Evolutionary conservation across 2,329 filamentous ascomycete species (phyloP).

Genomic region (Macrophomina tecta): DNA sequence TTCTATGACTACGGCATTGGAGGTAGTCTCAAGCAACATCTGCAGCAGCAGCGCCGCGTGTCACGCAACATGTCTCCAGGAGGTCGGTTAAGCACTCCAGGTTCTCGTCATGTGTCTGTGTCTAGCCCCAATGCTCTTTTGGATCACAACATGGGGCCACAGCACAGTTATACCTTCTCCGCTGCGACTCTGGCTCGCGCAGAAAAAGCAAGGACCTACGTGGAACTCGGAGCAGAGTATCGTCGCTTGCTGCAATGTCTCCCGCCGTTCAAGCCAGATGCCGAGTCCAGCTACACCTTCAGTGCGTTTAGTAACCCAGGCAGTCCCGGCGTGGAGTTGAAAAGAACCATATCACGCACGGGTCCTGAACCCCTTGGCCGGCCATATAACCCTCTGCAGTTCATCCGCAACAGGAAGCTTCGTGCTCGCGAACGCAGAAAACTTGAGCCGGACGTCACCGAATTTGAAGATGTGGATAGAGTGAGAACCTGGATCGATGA

Average conservation of each 20-base stretch:
- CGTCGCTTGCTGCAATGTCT: conserved; percentile 78
- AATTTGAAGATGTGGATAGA: conserved; percentile 74
- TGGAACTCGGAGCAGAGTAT: conserved; percentile 88
- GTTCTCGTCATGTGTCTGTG: conserved; percentile 37
- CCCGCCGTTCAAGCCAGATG: conserved; percentile 69
- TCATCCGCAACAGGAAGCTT: conserved; percentile 87
- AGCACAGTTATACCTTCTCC: conserved; percentile 69
- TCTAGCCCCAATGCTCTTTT: conserved; percentile 13
- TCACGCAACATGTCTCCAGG: conserved; percentile 68
- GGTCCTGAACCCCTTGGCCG: conserved; percentile 63
- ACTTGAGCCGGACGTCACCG: conserved; percentile 76
- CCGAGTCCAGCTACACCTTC: conserved; percentile 46
- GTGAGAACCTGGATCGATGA: conserved; percentile 80
- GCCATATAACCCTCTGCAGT: conserved; percentile 88
- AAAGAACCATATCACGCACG: conserved; percentile 45
- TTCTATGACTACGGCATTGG: conserved; percentile 53
- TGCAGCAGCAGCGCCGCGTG: conserved; percentile 72
- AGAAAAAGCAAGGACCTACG: conserved; percentile 81
- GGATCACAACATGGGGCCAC: conserved; percentile 36
- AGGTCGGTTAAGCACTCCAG: conserved; percentile 32
- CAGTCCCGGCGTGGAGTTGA: conserved; percentile 46
- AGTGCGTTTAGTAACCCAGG: conserved; percentile 50
- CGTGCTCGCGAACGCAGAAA: conserved; percentile 76
- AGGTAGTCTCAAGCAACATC: conserved; percentile 69
- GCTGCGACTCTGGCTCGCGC: conserved; percentile 80